Conservation (phyloP, 2,329 filamentous ascomycete species). For the Gliomastix tumulicola region DNA sequence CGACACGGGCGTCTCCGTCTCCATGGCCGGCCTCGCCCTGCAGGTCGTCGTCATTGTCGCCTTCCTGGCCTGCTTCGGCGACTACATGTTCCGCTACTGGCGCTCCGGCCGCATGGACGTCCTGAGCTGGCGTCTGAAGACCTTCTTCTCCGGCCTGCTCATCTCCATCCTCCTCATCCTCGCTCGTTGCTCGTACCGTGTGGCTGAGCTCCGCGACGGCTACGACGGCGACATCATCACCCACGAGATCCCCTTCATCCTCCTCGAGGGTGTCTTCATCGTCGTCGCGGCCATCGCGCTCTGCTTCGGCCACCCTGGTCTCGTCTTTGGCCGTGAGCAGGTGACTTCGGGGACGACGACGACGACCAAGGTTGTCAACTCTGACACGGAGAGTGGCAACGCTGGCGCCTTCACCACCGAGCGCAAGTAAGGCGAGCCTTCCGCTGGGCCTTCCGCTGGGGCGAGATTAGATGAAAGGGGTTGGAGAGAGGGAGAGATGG, state of each 20-base stretch:
- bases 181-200: constrained; percentile 55
- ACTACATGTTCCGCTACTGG: constrained; percentile 40
- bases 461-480: too few relatives aligned
- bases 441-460: too few relatives aligned
- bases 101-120: constrained; percentile 14
- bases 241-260: constrained; percentile 44
- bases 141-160: constrained; percentile 46
- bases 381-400: neutral
- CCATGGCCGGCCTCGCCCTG: constrained; percentile 47
- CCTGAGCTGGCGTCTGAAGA: constrained; percentile 19
- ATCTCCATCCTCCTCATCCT: constrained; percentile 53
- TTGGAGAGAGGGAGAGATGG: too few relatives aligned
- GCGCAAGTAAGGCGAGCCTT: too few relatives aligned
- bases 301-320: constrained; percentile 32
- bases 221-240: constrained; percentile 49
- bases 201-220: constrained; percentile 58
- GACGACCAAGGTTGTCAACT: too few relatives aligned
- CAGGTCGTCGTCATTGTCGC: constrained; percentile 48
- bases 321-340: too few relatives aligned
- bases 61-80: constrained; percentile 40
- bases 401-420: too few relatives aligned
- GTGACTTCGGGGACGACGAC: too few relatives aligned
- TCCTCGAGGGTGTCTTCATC: constrained; percentile 39
- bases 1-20: constrained; percentile 26
- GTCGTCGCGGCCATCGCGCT: constrained; percentile 26